Evolutionary conservation across 2,329 filamentous ascomycete species (phyloP), one percentile per base, ranked within the genome.

Genomic region (Cladosporium velox): DNA sequence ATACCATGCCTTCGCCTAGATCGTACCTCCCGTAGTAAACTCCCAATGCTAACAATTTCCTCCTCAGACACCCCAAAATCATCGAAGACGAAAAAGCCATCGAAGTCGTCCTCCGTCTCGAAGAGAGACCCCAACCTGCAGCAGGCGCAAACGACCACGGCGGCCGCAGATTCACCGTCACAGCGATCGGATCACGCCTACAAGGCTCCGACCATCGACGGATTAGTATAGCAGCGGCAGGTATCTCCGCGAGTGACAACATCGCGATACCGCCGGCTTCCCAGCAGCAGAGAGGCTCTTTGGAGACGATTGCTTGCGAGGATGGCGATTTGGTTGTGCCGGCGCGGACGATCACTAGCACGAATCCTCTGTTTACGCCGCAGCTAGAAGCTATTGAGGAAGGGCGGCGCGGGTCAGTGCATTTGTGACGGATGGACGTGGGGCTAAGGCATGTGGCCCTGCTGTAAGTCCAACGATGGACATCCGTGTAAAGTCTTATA

Each of bases 11-110:
- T 34, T 34, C 28, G 32, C 10, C 32, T 34, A 34, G 32, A 34
- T 11, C 32, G 32, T 10, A 10, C 32, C 10, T 2, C 7, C 10
- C 8, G 32, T 11, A 10, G 32, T 34, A 11, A 11, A 30, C 32
- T 44, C 18, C 38, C 18, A 81, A 79, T 0, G 74, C 18, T 44
- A 44, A 44, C 18, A 18, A n/a, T 7, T 5, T 3, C 5, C 28
- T 30, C 28, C 6, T 4, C 18, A 44, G 80, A n/a, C 82, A 83
- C 66, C 81, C 81, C 1, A 83, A 82, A 67, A 78, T 84, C 8
- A 79, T 79, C 34, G 82, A 84, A 65, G 81, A 84, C 65, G 78
- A 81, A 57, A 80, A 80, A 11, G 57, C 57, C 7, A 21, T 59
- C 57, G 57, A 59, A n/a, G 38, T 59, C 57, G 57, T 59, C 3